These are phyloP conservation scores for Apiotrichum veenhuisii DNA, from an alignment of 1,284 basidiomycete genomes.

Conservation along the genomic window DNA sequence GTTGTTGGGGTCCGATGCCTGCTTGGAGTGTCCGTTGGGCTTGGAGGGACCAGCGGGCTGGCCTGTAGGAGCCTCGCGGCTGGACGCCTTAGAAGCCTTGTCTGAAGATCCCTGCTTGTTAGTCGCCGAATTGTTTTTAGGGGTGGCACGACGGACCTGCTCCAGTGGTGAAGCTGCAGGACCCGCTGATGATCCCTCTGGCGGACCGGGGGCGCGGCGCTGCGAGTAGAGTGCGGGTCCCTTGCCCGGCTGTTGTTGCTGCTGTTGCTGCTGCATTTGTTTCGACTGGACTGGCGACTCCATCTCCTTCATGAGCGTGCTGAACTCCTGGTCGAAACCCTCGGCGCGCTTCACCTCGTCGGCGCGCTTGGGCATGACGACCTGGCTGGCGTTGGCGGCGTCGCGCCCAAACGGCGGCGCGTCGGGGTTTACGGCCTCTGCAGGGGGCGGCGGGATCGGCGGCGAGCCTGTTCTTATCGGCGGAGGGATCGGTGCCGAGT, in stretches of 20 bases:
- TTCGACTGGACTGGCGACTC: background rate
- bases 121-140: background rate
- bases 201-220: background rate
- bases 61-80: background rate
- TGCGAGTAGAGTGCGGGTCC: background rate
- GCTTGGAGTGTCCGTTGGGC: background rate
- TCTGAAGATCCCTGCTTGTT: background rate
- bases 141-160: too few species aligned
- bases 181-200: too few species aligned
- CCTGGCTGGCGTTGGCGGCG: background rate
- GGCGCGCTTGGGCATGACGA: background rate
- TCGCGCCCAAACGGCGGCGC: background rate
- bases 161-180: too few species aligned
- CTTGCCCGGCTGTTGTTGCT: background rate
- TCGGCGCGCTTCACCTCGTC: background rate
- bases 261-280: background rate
- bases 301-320: constrained; percentile 1
- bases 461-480: background rate
- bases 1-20: background rate
- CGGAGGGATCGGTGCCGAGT: background rate
- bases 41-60: background rate
- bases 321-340: constrained; percentile 7
- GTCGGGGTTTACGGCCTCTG: background rate
- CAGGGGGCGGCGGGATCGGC: background rate
- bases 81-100: background rate